Evolutionary conservation across 164 flowering plant species (phyloP), one percentile per base, ranked within the genome.

Genomic region (Dillenia suffruticosa): DNA sequence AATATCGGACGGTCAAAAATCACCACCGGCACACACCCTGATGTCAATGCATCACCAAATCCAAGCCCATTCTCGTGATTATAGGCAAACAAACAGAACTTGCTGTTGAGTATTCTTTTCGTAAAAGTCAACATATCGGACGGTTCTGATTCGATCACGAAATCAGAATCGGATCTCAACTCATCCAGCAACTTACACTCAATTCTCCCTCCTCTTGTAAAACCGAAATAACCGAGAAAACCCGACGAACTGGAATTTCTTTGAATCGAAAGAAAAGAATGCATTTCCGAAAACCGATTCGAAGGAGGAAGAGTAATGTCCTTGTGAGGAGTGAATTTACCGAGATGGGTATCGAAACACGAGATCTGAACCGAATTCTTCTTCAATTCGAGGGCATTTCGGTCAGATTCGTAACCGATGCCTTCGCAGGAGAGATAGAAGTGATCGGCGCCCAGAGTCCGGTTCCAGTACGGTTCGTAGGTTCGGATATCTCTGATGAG

Each of bases 391-490:
- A 90, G 77, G 68, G 81, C 62, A 56, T 85, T 86, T 4, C 97
- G 72, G 63, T 84, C 83, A 26, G 90, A 78, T 13, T 76, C 77
- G 68, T 46, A 69, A 48, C 79, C 80, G 8, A 88, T 46, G 1
- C 89, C 90, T 24, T 57, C 14, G 26, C 79, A 81, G 1, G 87
- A 82, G 52, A 84, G 22, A 67, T 66, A 86, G 73, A 88, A 83
- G 49, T 90, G 97, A 56, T 88, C 94, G 55, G 94, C 90, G 5
- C 94, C 94, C 19, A 90, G 92, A 3, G 94, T 78, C 10, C 81
- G 86, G 76, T 90, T 82, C 97, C 97, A 90, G 78, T 71, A 90
- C 5, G 94, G 90, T 58, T 61, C 61, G 9, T 64, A 49, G 26
- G 44, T 40, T 0, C 89, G 78, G 47, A 84, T 54, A 14, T 66